phyloP scores from a whole-genome alignment of 108 stramenopile genomes.

The Nitzschia sp. region DNA sequence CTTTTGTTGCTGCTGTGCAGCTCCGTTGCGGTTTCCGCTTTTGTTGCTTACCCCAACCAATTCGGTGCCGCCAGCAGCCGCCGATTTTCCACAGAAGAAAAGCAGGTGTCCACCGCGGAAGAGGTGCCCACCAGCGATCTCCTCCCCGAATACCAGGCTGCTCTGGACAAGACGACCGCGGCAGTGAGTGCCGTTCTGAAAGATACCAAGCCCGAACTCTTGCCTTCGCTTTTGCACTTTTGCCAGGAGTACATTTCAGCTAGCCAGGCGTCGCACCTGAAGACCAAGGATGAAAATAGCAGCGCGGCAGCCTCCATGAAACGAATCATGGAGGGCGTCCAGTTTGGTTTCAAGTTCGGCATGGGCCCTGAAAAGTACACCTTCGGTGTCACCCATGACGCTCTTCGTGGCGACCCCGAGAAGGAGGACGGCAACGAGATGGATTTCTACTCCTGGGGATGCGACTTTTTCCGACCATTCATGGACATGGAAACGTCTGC shows the following conservation, averaged over 20 bases:
- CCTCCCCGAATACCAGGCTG: constrained; percentile 53
- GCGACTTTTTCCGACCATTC: constrained; percentile 89
- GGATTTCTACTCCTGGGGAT: constrained; percentile 88
- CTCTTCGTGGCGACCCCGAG: constrained; percentile 60
- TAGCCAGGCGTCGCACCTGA: constrained; percentile 27
- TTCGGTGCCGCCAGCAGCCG: neutral
- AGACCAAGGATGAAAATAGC: constrained; percentile 35
- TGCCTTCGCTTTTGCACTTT: constrained; percentile 60
- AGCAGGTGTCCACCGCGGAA: constrained; percentile 8
- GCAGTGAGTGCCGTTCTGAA: constrained; percentile 36
- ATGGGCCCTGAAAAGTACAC: constrained; percentile 63
- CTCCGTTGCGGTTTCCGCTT: neutral
- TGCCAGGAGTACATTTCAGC: constrained; percentile 76
- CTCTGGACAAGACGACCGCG: constrained; percentile 41
- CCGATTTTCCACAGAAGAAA: constrained; percentile 2
- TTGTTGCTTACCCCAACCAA: constrained; percentile 4
- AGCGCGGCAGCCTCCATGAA: constrained; percentile 29
- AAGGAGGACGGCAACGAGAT: constrained; percentile 52
- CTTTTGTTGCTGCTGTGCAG: neutral
- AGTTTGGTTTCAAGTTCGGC: constrained; percentile 70
- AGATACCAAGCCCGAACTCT: constrained; percentile 36
- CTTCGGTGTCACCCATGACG: constrained; percentile 73
- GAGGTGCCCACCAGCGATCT: constrained; percentile 1
- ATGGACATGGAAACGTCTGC: constrained; percentile 75
- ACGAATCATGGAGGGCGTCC: constrained; percentile 59